These are phyloP conservation scores for Fusarium poae DNA, from an alignment of 2,329 filamentous ascomycete genomes.

Conservation along the genomic window DNA sequence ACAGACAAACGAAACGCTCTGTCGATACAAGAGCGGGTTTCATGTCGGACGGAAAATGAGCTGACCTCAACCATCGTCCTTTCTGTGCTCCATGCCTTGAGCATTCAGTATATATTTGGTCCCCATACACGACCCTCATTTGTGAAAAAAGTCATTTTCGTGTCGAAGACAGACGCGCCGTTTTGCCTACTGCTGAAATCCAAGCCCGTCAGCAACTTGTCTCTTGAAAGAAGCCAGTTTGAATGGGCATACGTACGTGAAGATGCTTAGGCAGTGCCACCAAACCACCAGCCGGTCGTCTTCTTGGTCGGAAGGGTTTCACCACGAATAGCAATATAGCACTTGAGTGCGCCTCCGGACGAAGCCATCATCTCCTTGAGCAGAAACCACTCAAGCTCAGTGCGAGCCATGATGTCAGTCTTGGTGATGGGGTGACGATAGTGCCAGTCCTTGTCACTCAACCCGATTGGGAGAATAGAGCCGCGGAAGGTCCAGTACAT, in stretches of 20 bases:
- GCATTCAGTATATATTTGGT: conserved; percentile 6
- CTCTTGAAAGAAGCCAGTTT: neutral
- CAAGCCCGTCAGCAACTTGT: neutral
- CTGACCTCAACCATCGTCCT: neutral
- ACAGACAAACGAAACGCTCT: neutral
- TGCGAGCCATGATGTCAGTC: conserved; percentile 44
- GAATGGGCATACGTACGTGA: neutral
- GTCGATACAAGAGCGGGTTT: neutral
- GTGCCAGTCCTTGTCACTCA: conserved; percentile 45
- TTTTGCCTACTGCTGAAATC: neutral
- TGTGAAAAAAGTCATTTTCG: neutral
- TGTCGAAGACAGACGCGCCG: neutral
- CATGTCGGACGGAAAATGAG: neutral
- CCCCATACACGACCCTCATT: conserved; percentile 10
- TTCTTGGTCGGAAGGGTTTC: conserved; percentile 27
- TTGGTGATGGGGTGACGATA: conserved; percentile 47
- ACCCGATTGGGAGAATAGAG: conserved; percentile 41
- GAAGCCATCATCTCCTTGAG: conserved; percentile 49
- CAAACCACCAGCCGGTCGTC: conserved; percentile 40
- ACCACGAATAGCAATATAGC: conserved; percentile 45
- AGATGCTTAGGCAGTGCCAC: conserved; percentile 19
- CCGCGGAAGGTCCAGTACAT: conserved; percentile 48
- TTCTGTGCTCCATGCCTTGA: conserved; percentile 2
- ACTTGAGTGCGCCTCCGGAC: conserved; percentile 44
- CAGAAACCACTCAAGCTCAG: conserved; percentile 47